These are phyloP conservation scores for Paramyrothecium roridum DNA, from an alignment of 2,329 filamentous ascomycete genomes.

Conservation along the genomic window DNA sequence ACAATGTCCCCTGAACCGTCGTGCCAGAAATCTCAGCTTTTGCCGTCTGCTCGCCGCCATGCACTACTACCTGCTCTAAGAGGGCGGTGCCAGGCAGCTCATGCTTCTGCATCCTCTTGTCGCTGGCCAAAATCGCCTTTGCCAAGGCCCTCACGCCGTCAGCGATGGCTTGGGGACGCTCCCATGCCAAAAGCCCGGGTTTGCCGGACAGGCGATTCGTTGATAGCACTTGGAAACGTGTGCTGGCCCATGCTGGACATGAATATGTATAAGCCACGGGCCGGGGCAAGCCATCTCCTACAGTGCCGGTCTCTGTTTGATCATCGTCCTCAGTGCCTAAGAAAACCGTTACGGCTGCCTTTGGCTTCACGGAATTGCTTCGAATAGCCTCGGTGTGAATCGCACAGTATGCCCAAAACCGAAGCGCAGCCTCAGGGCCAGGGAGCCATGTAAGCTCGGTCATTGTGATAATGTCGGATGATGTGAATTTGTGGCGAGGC, in stretches of 20 bases:
- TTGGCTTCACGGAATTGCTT: constrained; percentile 27
- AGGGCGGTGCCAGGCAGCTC: constrained; percentile 21
- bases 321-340: constrained; percentile 20
- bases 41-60: constrained; percentile 9
- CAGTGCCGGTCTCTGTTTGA: constrained; percentile 8
- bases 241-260: constrained; percentile 47
- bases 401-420: constrained; percentile 50
- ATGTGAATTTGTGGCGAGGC: constrained; percentile 37
- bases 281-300: constrained; percentile 13
- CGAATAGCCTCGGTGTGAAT: constrained; percentile 27
- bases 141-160: constrained; percentile 39
- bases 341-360: constrained; percentile 46
- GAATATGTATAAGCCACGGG: constrained; percentile 29
- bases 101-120: constrained; percentile 30
- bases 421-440: constrained; percentile 57
- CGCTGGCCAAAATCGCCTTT: constrained; percentile 30
- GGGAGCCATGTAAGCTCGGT: constrained; percentile 64
- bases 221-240: constrained; percentile 39
- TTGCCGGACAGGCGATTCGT: constrained; percentile 34
- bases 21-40: constrained; percentile 22
- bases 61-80: constrained; percentile 29
- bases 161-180: constrained; percentile 42
- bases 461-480: constrained; percentile 56
- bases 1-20: constrained; percentile 13
- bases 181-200: constrained; percentile 45